These are phyloP conservation scores for Xylaria castorea DNA, from an alignment of 495 filamentous ascomycete genomes.

Conservation along the genomic window DNA sequence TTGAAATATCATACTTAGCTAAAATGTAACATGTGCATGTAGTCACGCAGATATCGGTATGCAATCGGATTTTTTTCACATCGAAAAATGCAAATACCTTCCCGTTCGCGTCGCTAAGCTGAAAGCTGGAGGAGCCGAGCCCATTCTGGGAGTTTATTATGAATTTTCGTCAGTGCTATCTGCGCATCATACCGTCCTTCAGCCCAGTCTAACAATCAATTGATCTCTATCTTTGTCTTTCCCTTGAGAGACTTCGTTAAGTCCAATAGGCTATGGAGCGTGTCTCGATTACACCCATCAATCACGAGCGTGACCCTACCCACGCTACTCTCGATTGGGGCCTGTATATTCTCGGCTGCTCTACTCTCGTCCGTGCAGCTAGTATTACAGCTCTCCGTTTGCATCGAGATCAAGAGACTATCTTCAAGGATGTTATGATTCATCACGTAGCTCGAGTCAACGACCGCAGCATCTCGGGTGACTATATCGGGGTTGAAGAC, in stretches of 20 bases:
- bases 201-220: background rate
- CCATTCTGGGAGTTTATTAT: background rate
- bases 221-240: constrained; percentile 27
- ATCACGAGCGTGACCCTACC: constrained; percentile 26
- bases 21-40: background rate
- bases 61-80: background rate
- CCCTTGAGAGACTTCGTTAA: constrained; percentile 17
- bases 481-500: background rate
- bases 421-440: background rate
- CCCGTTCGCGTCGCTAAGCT: background rate
- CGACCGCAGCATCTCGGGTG: background rate
- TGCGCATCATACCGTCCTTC: background rate
- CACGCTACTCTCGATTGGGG: constrained; percentile 3
- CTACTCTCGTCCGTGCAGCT: constrained; percentile 2
- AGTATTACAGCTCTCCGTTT: background rate
- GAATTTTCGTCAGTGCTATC: background rate
- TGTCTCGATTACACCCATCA: constrained; percentile 25
- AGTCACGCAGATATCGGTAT: background rate
- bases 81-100: background rate
- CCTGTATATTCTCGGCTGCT: background rate
- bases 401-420: background rate
- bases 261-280: constrained; percentile 22
- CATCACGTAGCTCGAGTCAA: background rate
- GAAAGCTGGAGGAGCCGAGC: background rate
- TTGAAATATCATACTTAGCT: no score